phyloP scores from a whole-genome alignment of 1,284 basidiomycete species.

The Polyporus tsugae region DNA sequence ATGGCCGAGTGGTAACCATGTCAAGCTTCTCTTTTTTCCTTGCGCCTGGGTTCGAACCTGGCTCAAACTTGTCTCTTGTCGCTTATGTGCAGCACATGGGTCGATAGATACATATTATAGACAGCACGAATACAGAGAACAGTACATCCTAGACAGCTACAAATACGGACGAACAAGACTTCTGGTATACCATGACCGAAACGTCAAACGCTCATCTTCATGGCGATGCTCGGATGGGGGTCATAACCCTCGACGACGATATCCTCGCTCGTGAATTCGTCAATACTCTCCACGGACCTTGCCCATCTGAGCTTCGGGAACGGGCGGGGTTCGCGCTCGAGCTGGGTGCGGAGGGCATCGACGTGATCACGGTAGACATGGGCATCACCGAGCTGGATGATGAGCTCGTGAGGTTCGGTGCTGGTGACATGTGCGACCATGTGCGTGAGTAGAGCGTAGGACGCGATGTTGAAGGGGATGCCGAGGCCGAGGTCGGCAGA shows the following conservation, averaged over 20 bases:
- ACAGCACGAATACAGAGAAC: background rate
- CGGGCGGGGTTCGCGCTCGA: slow-evolving; percentile 78
- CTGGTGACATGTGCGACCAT: slow-evolving; percentile 94
- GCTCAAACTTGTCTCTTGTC: background rate
- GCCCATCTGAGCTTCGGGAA: slow-evolving; percentile 88
- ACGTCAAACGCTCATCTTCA: slow-evolving; percentile 94
- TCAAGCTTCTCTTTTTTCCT: background rate
- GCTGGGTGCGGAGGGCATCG: slow-evolving; percentile 84
- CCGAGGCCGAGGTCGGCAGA: slow-evolving; percentile 97
- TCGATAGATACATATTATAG: slow-evolving; percentile 1
- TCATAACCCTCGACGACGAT: slow-evolving; percentile 90
- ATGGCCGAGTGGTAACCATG: background rate
- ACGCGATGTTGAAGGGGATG: slow-evolving; percentile 99
- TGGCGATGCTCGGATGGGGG: slow-evolving; percentile 87
- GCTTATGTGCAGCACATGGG: too few relatives aligned
- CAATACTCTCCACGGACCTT: slow-evolving; percentile 76
- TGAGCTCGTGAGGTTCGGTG: slow-evolving; percentile 87
- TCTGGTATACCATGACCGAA: background rate
- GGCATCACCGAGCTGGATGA: slow-evolving; percentile 95
- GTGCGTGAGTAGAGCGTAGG: slow-evolving; percentile 95
- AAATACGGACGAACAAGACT: background rate
- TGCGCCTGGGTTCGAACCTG: background rate
- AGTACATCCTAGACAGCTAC: background rate
- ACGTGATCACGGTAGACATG: slow-evolving; percentile 97
- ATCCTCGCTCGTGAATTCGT: slow-evolving; percentile 85